Conservation (phyloP, 495 filamentous ascomycete genomes). For the Physcia stellaris region DNA sequence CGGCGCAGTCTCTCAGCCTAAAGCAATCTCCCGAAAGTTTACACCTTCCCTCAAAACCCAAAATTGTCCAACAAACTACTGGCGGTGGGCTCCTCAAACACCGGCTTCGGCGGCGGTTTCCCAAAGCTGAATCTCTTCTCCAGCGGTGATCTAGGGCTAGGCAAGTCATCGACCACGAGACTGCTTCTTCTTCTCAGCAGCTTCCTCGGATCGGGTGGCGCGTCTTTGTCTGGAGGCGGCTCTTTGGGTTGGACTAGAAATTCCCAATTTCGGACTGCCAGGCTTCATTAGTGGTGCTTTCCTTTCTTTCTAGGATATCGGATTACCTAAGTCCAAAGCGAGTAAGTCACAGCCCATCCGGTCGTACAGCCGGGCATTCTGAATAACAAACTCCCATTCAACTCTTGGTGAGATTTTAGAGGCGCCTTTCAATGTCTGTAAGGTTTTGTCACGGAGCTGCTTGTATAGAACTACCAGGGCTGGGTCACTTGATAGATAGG, state of each 20-base stretch:
- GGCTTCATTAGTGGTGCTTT: background rate
- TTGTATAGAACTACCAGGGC: slow-evolving; percentile 76
- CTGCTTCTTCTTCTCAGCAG: slow-evolving; percentile 59
- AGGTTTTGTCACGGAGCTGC: slow-evolving; percentile 70
- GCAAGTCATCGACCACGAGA: slow-evolving; percentile 70
- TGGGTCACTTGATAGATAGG: slow-evolving; percentile 82
- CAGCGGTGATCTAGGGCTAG: slow-evolving; percentile 22
- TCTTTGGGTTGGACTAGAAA: slow-evolving; percentile 45
- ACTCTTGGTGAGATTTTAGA: slow-evolving; percentile 63
- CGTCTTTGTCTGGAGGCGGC: slow-evolving; percentile 14
- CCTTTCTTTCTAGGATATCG: background rate
- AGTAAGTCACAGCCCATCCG: slow-evolving; percentile 95
- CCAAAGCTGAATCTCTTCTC: slow-evolving; percentile 32
- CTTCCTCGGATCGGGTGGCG: slow-evolving; percentile 44
- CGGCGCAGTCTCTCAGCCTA: too few species aligned
- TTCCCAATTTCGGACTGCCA: slow-evolving; percentile 66
- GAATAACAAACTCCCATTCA: slow-evolving; percentile 83
- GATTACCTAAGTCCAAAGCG: slow-evolving; percentile 58
- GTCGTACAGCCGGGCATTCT: slow-evolving; percentile 77
- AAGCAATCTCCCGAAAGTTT: too few species aligned
- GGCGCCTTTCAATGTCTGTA: slow-evolving; percentile 75
- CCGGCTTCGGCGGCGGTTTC: slow-evolving; percentile 58
- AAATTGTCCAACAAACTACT: slow-evolving; percentile 71
- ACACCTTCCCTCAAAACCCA: slow-evolving; percentile 42
- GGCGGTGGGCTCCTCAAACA: slow-evolving; percentile 82